phyloP scores from a whole-genome alignment of 1,284 basidiomycete species.

The Stereum hirsutum region DNA sequence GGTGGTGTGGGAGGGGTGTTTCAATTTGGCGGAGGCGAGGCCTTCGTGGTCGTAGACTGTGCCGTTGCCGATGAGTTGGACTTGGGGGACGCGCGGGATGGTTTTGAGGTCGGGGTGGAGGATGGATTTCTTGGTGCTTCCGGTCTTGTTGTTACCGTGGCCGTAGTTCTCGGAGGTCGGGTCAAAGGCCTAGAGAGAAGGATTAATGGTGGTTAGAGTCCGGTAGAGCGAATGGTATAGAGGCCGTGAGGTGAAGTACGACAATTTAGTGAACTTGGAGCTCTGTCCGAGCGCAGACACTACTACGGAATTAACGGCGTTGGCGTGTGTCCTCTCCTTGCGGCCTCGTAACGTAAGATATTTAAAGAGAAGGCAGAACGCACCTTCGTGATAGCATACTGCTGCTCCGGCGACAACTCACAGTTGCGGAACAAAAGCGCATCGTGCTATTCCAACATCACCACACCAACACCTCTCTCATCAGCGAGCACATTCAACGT shows the following conservation, averaged over 20 bases:
- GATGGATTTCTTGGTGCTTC: slow-evolving; percentile 61
- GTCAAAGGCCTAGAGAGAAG: slow-evolving; percentile 68
- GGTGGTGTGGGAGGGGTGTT: slow-evolving; percentile 79
- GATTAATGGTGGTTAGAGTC: too few species aligned
- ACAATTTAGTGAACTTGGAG: background rate
- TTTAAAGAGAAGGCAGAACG: slow-evolving; percentile 8
- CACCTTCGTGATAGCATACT: slow-evolving; percentile 78
- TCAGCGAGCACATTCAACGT: background rate
- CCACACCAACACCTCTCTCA: background rate
- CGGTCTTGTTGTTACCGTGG: slow-evolving; percentile 79
- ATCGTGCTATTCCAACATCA: slow-evolving; percentile 41
- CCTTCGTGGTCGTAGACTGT: slow-evolving; percentile 72
- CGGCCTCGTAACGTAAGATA: too few species aligned
- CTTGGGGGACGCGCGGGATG: slow-evolving; percentile 77
- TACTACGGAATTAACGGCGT: background rate
- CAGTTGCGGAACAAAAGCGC: slow-evolving; percentile 68
- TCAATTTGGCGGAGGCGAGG: slow-evolving; percentile 58
- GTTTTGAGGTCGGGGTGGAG: slow-evolving; percentile 83
- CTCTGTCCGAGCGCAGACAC: background rate
- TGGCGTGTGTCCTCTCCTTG: too few species aligned
- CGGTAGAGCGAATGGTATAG: background rate
- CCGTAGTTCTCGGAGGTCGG: slow-evolving; percentile 67
- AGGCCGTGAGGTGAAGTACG: background rate
- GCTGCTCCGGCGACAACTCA: slow-evolving; percentile 69
- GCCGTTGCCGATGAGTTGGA: slow-evolving; percentile 81